Percentiles rank a stretch among this genome's conserved stretches.
Conservation (phyloP, 495 filamentous ascomycete genomes). For the Aspergillus sparsus region DNA sequence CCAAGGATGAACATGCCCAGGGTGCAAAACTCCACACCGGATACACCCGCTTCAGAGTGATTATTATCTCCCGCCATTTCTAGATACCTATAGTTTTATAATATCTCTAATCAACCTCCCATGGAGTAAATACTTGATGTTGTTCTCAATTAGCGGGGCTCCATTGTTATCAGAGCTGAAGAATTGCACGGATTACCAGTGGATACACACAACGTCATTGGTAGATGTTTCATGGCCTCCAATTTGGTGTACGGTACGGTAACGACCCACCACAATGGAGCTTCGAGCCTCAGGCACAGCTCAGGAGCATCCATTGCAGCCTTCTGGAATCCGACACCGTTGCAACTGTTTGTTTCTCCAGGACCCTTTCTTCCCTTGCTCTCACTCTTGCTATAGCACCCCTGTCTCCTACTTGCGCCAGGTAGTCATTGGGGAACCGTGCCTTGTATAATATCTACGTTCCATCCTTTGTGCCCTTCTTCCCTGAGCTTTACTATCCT, state of each 20-base stretch:
- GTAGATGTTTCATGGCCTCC: neutral
- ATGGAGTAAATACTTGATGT: constrained; percentile 4
- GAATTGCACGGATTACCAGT: constrained; percentile 12
- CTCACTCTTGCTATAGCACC: neutral
- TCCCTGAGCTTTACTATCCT: constrained; percentile 21
- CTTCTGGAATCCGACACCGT: constrained; percentile 22
- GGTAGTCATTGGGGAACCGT: neutral
- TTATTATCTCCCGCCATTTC: constrained; percentile 23
- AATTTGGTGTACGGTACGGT: constrained; percentile 24
- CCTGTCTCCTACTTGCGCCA: neutral
- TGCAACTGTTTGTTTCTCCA: constrained; percentile 11
- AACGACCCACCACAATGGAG: constrained; percentile 22
- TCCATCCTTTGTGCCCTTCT: neutral
- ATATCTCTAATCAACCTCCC: neutral
- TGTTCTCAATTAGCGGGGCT: constrained; percentile 15
- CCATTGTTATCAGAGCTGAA: constrained; percentile 10
- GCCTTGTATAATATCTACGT: neutral
- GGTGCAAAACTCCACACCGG: constrained; percentile 73
- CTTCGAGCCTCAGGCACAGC: constrained; percentile 24
- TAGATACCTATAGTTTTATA: neutral
- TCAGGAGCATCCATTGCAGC: constrained; percentile 28
- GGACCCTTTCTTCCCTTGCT: neutral
- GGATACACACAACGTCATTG: constrained; percentile 25
- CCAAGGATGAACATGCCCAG: constrained; percentile 97
- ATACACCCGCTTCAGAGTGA: neutral